phyloP scores from a whole-genome alignment of 108 stramenopile species.

The Skeletonema menzelii region DNA sequence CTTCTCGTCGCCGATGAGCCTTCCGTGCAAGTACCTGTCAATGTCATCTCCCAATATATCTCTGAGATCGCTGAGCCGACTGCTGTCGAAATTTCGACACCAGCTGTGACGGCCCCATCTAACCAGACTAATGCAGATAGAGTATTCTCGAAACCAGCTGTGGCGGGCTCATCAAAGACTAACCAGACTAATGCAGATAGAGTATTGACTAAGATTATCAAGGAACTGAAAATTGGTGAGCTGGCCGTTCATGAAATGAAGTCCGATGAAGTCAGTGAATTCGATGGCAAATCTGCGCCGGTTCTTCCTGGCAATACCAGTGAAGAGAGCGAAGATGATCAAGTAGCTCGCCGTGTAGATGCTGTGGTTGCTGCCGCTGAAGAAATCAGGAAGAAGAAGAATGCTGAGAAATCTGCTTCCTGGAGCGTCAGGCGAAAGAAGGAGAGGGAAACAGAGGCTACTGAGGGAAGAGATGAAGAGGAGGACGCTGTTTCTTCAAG shows the following conservation, averaged over 20 bases:
- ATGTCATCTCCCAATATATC: neutral
- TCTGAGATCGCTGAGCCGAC: neutral
- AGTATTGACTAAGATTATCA: neutral
- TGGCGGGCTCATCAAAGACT: neutral
- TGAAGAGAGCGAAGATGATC: neutral
- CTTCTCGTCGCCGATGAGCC: neutral
- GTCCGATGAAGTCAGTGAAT: neutral
- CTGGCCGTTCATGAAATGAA: neutral
- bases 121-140: neutral
- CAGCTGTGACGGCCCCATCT: neutral
- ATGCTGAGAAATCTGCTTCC: neutral
- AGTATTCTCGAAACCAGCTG: neutral
- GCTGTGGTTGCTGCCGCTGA: neutral
- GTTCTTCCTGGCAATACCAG: neutral
- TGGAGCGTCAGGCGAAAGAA: neutral
- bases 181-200: neutral
- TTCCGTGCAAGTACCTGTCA: neutral
- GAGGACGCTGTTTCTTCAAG: neutral
- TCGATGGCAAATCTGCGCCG: neutral
- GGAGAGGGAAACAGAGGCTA: neutral
- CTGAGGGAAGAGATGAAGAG: constrained; percentile 1
- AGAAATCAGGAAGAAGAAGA: constrained; percentile 1
- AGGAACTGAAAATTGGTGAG: neutral
- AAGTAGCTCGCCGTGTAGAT: neutral
- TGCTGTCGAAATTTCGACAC: neutral